Base-by-base conservation (phyloP, 192 early-diverging fungal genomes). In the Entomortierella chlamydospora region DNA sequence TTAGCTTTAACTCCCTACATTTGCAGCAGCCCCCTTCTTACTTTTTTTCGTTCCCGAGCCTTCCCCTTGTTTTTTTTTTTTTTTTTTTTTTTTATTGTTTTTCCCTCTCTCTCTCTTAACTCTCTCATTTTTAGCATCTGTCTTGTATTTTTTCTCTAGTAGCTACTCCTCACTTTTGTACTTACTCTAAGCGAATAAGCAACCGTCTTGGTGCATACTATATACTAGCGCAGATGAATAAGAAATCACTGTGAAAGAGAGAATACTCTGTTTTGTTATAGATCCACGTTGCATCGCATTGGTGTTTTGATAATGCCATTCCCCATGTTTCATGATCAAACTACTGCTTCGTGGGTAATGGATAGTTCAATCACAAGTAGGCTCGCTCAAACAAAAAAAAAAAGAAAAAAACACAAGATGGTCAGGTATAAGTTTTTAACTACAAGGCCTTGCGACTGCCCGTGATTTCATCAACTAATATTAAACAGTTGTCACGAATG, bases 191-290 rank as follows among this genome's bases (percentile, higher is more conserved):
- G 20, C 8, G 31, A 34, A 5, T 23, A 23, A 60, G 42, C 56
- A 57, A 68, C 68, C 68, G 68, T 53, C 43, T 61, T 42, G 50
- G 51, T 70, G 68, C 68, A 70, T 70, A 30, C 68, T 33, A 60
- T 47, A 47, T 37, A 37, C 34, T 37, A 37, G 10, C 5, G 5
- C 4, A 15, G 45, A 47, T 47, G 20, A 15, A 47, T 20, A 39
- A 28, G 56, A 23, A 59, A 60, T 2, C 28, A 54, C 15, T 29
- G 52, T 29, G 22, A n/a, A 17, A 17, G n/a, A 54, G 52, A 4
- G 10, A 37, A 37, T 7, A 37, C 5, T 37, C 22, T 17, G 22
- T 29, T 61, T 45, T 42, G 4, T 45, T 22, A 15, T 20, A 45
- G 58, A 61, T 45, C 30, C 62, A 64, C 51, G 49, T 64, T 64